Evolutionary conservation across 1,284 basidiomycete genomes (phyloP), one percentile per base, ranked within the genome.

Genomic region (Trichosporon sp.): DNA sequence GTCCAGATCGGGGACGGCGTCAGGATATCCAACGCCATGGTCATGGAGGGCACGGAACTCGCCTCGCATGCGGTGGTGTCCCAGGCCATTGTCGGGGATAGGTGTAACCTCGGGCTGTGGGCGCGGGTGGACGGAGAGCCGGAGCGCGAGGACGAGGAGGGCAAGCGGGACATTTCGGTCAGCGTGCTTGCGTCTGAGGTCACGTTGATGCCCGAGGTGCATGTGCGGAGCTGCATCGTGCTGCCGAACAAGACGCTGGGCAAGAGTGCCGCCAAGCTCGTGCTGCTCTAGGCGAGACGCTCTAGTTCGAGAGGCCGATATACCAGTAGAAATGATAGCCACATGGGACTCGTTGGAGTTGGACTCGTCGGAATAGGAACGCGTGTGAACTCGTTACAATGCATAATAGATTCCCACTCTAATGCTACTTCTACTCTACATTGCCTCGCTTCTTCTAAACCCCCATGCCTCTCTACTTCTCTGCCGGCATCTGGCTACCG

Each of bases 31-130:
- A 85, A 87, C 71, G 82, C 84, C 6, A 86, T 87, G 73, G 70
- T 87, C 7, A 79, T 87, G 43, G 86, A 87, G 65, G 84, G 84
- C 40, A 79, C 81, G 0, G 77, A 78, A 1, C 70, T 87, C 37
- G 86, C 85, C 77, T 80, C 84, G 76, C 85, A 86, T 77, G 76
- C 84, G n/a, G 83, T 81, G 67, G 85, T 86, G 8, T 70, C 85
- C 68, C 83, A 86, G 77, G 80, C 84, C 19, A 87, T 87, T 74
- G 80, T 87, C 19, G 84, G 84, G 2, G 70, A 70, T 32, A 74
- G 82, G 68, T 83, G 81, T 69, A 76, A 75, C 21, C 76, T 87
- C 66, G 86, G 85, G 0, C 80, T 84, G 7, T 87, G 86, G 86
- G 81, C 84, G 2, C 79, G 86, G 65, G 85, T 87, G 14, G 86